phyloP scores from a whole-genome alignment of 495 filamentous ascomycete species.

The Pseudevernia furfuracea region DNA sequence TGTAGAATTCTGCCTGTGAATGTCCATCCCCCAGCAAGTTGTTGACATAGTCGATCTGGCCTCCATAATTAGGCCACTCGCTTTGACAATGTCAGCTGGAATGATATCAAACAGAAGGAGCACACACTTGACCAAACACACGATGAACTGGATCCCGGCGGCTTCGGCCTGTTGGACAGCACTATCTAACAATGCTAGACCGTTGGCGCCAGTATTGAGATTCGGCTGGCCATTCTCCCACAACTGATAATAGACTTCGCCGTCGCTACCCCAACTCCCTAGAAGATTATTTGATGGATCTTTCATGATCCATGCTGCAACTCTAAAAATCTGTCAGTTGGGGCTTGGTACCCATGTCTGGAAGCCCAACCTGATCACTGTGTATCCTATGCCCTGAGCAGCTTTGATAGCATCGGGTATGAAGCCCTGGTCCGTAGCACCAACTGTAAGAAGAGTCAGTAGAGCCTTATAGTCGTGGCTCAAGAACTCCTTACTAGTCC shows the following conservation, averaged over 20 bases:
- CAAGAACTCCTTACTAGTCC: conserved; percentile 1
- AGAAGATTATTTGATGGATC: conserved; percentile 8
- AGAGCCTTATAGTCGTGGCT: neutral
- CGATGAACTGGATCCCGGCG: conserved; percentile 50
- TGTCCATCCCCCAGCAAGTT: neutral
- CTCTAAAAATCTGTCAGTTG: neutral
- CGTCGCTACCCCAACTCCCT: conserved; percentile 21
- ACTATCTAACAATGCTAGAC: conserved; percentile 57
- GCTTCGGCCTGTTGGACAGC: conserved; percentile 51
- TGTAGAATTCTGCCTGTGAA: conserved; percentile 35
- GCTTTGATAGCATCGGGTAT: neutral
- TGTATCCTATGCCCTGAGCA: neutral
- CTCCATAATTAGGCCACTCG: conserved; percentile 24
- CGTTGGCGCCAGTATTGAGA: conserved; percentile 61
- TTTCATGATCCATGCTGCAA: conserved; percentile 15
- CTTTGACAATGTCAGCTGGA: conserved; percentile 17
- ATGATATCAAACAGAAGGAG: neutral
- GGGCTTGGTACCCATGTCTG: neutral
- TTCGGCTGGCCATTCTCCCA: conserved; percentile 45
- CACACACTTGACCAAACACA: conserved; percentile 33
- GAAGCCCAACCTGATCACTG: conserved; percentile 7
- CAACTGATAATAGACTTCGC: conserved; percentile 54
- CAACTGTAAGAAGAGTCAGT: neutral
- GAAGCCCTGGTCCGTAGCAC: conserved; percentile 7
- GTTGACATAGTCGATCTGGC: conserved; percentile 29